Percentiles rank a stretch among this genome's conserved stretches.
Evolutionary conservation across 2,329 filamentous ascomycete species (phyloP).

Genomic region (Colletotrichum musae): DNA sequence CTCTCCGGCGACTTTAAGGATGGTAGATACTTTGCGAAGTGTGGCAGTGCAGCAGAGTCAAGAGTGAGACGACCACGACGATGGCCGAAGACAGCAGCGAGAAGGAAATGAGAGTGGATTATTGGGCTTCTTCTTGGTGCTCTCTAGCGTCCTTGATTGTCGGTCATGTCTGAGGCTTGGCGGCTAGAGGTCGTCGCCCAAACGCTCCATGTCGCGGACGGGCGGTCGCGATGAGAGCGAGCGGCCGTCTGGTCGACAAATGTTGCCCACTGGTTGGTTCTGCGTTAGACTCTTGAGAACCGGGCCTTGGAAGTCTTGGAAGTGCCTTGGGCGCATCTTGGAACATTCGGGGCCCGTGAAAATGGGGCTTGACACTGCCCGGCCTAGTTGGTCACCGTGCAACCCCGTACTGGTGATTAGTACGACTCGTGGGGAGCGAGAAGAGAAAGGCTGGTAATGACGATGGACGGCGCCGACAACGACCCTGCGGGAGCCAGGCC

Average conservation of each 20-base stretch:
- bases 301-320: slow-evolving; percentile 21
- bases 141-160: slow-evolving; percentile 15
- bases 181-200: slow-evolving; percentile 15
- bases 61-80: slow-evolving; percentile 9
- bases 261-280: slow-evolving; percentile 5
- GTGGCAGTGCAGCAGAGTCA: slow-evolving; percentile 38
- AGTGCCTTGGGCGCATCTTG: slow-evolving; percentile 28
- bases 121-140: slow-evolving; percentile 6
- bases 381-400: slow-evolving; percentile 1
- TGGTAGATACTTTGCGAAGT: not conserved
- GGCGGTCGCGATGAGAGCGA: slow-evolving; percentile 20
- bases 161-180: slow-evolving; percentile 13
- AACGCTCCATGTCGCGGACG: slow-evolving; percentile 32
- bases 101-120: slow-evolving; percentile 26
- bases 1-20: slow-evolving; percentile 6
- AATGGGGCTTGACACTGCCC: slow-evolving; percentile 2
- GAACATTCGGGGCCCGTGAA: slow-evolving; percentile 18
- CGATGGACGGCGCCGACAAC: slow-evolving; percentile 9
- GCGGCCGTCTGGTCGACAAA: not conserved
- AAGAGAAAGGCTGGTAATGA: slow-evolving; percentile 24
- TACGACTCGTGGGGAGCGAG: slow-evolving; percentile 12
- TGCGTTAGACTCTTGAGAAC: not conserved
- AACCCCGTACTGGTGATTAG: slow-evolving; percentile 12
- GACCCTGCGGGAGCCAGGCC: not conserved
- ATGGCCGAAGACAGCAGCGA: slow-evolving; percentile 6